A percentile compares a stretch with the other conserved stretches of the same genome.
Evolutionary conservation across 257 asterid species (phyloP).

Genomic region (Avicennia marina): DNA sequence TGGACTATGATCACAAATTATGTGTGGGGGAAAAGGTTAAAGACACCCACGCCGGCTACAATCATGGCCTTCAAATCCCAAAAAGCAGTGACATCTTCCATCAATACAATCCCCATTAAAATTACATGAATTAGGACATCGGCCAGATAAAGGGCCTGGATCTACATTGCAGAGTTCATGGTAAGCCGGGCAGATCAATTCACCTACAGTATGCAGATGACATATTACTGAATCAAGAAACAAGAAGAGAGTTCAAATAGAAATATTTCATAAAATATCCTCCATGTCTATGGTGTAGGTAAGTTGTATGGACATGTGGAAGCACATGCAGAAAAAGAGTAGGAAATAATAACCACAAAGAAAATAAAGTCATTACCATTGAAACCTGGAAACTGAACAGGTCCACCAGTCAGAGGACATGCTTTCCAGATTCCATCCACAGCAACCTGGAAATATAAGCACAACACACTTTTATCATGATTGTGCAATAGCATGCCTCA

Average conservation of each 20-base stretch:
- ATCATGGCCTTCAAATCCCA: constrained; percentile 88
- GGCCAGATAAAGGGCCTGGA: constrained; percentile 61
- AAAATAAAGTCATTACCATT: neutral
- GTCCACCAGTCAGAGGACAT: constrained; percentile 6
- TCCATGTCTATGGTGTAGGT: too few species aligned
- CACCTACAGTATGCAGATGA: constrained; percentile 48
- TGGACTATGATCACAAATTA: neutral
- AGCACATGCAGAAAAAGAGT: too few species aligned
- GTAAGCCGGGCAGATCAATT: constrained; percentile 86
- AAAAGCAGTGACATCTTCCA: constrained; percentile 83
- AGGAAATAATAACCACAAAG: neutral
- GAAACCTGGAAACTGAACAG: constrained; percentile 11
- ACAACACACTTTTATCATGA: neutral
- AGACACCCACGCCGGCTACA: constrained; percentile 58
- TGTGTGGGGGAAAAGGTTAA: neutral
- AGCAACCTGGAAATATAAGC: neutral
- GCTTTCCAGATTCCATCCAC: constrained; percentile 14
- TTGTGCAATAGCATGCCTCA: neutral
- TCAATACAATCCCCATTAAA: constrained; percentile 87
- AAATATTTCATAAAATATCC: too few species aligned
- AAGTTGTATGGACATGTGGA: neutral
- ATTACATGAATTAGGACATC: constrained; percentile 75
- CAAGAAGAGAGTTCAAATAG: neutral
- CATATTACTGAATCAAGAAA: neutral
- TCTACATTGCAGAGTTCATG: constrained; percentile 76